Evolutionary conservation across 371 early-diverging fungal genomes (phyloP), one percentile per base, ranked within the genome.

Genomic region (Chytridiales sp.): DNA sequence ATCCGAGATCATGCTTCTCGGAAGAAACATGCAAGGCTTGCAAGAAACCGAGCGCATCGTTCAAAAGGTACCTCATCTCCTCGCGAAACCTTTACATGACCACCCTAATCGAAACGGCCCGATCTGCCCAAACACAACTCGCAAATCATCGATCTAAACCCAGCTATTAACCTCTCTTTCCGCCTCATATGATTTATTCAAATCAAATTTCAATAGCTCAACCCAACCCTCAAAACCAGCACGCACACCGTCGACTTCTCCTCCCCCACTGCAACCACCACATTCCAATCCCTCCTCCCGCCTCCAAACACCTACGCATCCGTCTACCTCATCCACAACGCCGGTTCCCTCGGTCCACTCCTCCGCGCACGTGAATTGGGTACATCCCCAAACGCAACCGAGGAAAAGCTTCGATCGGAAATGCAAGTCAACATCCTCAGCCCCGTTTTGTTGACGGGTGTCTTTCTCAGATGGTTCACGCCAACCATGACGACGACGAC

Each of bases 281-380:
- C 53, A 6, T 38, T 70, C 40, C 51, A 1, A 59, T 82, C 41
- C 74, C 78, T 26, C 75, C 68, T 31, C 80, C 78, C 1, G 0
- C 67, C 73, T 31, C 44, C 6, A 22, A 19, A 13, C n/a, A n/a
- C n/a, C n/a, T 66, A 44, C 53, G 57, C 52, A 27, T 24, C 55
- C 58, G 62, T 46, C 29, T 42, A 40, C 8, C 79, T 95, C 47
- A 68, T 94, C 68, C 86, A 91, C 69, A 91, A 90, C 65, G 92
- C 93, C 3, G 95, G 93, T 13, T 80, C 88, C 3, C 74, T 88
- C 17, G 89, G 94, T 21, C 83, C 86, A 52, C 75, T 93, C 11
- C 56, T 24, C 5, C 56, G 69, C 19, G 46, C 75, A 76, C 53
- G 87, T 76, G 56, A 78, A 72, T 68, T 31, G n/a, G n/a, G n/a